phyloP scores from a whole-genome alignment of 257 asterid genomes.

The Eustoma russellianum region DNA sequence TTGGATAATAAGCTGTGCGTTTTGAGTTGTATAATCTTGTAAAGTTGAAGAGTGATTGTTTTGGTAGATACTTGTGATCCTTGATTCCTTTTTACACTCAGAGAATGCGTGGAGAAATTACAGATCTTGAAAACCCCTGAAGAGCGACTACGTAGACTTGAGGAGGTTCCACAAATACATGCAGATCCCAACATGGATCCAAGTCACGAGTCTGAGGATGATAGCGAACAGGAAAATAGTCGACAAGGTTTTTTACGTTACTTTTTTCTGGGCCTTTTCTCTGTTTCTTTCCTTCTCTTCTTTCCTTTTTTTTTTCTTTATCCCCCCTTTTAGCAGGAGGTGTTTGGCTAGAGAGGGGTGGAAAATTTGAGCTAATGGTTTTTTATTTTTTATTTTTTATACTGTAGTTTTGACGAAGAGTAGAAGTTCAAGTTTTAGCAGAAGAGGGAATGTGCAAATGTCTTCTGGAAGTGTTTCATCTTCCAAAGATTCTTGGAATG shows the following conservation, averaged over 20 bases:
- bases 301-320: too few relatives aligned
- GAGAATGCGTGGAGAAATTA: constrained; percentile 96
- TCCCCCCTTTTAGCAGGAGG: too few relatives aligned
- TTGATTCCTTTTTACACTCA: constrained; percentile 73
- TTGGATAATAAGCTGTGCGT: not conserved
- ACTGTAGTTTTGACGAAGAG: constrained; percentile 61
- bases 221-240: constrained; percentile 56
- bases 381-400: constrained; percentile 18
- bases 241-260: constrained; percentile 46
- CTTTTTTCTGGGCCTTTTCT: constrained; percentile 10
- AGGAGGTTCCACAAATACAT: constrained; percentile 76
- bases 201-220: constrained; percentile 71
- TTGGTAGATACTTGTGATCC: constrained; percentile 18
- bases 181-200: constrained; percentile 98
- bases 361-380: constrained; percentile 2
- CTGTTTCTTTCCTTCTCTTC: not conserved
- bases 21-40: not conserved
- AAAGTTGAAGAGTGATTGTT: not conserved
- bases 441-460: constrained; percentile 68
- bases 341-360: not conserved
- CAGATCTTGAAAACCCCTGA: constrained; percentile 89
- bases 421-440: constrained; percentile 50
- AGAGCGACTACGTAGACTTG: constrained; percentile 84
- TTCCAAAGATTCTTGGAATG: constrained; percentile 55
- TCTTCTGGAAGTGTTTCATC: constrained; percentile 58